Conservation (phyloP, 257 asterid species). For the Parsonsia alboflavescens region DNA sequence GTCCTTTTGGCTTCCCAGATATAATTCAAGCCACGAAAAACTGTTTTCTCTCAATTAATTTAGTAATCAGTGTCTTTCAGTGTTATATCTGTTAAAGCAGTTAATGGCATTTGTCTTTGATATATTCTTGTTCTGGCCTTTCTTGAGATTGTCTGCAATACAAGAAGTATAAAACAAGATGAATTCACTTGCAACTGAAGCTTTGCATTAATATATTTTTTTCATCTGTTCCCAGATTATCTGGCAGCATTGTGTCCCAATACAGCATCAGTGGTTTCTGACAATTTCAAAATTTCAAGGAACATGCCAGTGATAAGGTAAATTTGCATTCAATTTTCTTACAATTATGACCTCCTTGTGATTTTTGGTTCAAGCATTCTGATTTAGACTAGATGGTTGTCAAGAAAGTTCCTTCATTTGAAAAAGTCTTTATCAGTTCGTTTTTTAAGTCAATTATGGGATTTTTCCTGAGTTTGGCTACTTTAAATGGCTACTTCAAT, state of each 20-base stretch:
- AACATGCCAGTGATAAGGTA: constrained; percentile 44
- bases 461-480: not conserved
- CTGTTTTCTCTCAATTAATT: not conserved
- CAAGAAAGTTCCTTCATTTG: not conserved
- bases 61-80: not conserved
- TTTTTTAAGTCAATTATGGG: no score
- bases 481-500: not conserved
- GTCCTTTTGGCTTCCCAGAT: not conserved
- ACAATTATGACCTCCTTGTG: not conserved
- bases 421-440: not conserved
- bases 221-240: constrained; percentile 17
- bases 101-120: not conserved
- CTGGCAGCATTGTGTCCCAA: constrained; percentile 34
- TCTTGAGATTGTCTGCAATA: not conserved
- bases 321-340: constrained; percentile 2
- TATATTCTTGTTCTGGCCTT: not conserved
- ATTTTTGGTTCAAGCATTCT: not conserved
- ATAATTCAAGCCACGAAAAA: not conserved
- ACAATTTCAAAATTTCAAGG: constrained; percentile 19
- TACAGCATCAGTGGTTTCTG: constrained; percentile 25
- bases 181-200: not conserved
- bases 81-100: not conserved
- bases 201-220: constrained; percentile 1
- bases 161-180: not conserved
- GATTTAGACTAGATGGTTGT: not conserved